Conservation (phyloP, 1,139 yeast species). For the Candida anutae region DNA sequence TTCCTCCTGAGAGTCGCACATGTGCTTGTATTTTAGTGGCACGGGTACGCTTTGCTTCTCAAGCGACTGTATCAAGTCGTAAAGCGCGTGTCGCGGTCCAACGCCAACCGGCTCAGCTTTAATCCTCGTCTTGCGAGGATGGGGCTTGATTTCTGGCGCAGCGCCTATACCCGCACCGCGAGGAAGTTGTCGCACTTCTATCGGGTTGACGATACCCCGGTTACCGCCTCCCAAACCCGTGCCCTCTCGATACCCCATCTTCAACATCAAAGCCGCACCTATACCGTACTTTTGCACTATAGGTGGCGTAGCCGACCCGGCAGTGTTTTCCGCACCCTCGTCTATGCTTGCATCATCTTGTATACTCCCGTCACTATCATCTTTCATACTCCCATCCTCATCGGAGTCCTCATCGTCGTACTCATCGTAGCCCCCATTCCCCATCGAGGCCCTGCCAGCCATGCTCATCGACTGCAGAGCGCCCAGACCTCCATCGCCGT, state of each 20-base stretch:
- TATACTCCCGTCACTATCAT: slow-evolving; percentile 5
- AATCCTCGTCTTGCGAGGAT: too few species aligned
- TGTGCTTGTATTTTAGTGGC: not conserved
- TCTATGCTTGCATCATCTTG: slow-evolving; percentile 1
- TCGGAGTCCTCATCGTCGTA: slow-evolving; percentile 4
- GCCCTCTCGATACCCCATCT: slow-evolving; percentile 87
- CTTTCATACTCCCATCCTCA: slow-evolving; percentile 13
- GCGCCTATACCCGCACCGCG: slow-evolving; percentile 72
- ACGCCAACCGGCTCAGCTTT: too few species aligned
- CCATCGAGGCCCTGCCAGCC: slow-evolving; percentile 4
- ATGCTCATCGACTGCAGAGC: slow-evolving; percentile 11
- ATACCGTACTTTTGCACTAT: slow-evolving; percentile 52
- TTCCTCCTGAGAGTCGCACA: too few species aligned
- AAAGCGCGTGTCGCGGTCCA: too few species aligned
- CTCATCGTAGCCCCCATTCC: slow-evolving; percentile 4
- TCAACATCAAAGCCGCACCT: slow-evolving; percentile 71
- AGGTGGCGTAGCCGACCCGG: not conserved
- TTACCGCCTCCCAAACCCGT: slow-evolving; percentile 69
- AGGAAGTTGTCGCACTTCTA: slow-evolving; percentile 62
- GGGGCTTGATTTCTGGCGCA: slow-evolving; percentile 10
- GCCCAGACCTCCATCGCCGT: too few species aligned
- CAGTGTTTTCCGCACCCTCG: not conserved
- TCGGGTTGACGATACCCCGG: slow-evolving; percentile 72
- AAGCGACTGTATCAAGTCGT: not conserved
- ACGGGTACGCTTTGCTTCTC: not conserved